phyloP scores from a whole-genome alignment of 208 protist genomes.

The Entamoeba dispar region DNA sequence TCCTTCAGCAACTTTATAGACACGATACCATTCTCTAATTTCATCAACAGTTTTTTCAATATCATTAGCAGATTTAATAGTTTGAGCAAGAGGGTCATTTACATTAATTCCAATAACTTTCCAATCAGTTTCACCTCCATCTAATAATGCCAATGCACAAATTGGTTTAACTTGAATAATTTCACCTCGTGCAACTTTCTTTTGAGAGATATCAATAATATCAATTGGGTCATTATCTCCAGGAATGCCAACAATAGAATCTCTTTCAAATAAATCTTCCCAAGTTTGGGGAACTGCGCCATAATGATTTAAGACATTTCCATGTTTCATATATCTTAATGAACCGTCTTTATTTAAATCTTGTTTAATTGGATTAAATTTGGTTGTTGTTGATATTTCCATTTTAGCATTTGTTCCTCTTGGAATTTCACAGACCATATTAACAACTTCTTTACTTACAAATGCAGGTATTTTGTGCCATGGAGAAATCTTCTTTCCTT shows the following conservation, averaged over 20 bases:
- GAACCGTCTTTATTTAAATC: not conserved
- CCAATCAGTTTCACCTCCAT: not conserved
- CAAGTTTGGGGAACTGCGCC: not conserved
- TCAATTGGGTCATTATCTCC: not conserved
- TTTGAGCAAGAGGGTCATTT: not conserved
- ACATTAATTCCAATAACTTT: slow-evolving; percentile 4
- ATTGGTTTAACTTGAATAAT: not conserved
- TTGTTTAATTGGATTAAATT: not conserved
- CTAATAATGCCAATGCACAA: not conserved
- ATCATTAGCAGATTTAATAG: not conserved
- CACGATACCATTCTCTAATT: slow-evolving; percentile 8
- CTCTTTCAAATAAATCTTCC: not conserved
- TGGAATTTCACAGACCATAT: not conserved
- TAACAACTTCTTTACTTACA: not conserved
- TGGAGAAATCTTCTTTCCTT: slow-evolving; percentile 5
- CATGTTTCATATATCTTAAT: not conserved
- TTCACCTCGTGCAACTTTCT: not conserved
- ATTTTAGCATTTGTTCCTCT: not conserved
- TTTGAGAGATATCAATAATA: not conserved
- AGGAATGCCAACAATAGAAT: not conserved
- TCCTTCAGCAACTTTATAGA: slow-evolving; percentile 14
- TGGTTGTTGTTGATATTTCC: not conserved
- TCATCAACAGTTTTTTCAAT: not conserved
- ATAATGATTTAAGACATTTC: not conserved
- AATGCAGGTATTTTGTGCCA: not conserved